Percentiles rank a stretch among this genome's conserved stretches.
phyloP scores from a whole-genome alignment of 768 basidiomycete species.

The Rhizopogon vesiculosus region DNA sequence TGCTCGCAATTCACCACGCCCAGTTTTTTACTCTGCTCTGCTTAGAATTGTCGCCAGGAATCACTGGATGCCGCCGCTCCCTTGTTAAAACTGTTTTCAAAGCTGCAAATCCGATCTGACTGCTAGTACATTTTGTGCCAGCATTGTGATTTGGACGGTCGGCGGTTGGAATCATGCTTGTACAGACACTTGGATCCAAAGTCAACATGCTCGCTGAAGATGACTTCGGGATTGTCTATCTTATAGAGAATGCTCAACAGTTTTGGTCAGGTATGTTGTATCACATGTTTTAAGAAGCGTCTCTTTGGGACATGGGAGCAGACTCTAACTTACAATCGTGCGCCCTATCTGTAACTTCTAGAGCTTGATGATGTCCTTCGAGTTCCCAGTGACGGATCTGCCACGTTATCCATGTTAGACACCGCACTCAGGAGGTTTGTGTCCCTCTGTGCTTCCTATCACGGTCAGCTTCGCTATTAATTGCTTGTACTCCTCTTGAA shows the following conservation, averaged over 20 bases:
- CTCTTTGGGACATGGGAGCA: conserved; percentile 4
- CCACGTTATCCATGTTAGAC: conserved; percentile 74
- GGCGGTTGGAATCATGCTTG: conserved; percentile 5
- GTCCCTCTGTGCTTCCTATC: conserved; percentile 78
- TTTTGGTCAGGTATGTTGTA: conserved; percentile 79
- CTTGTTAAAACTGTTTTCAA: not conserved
- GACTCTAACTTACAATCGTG: conserved; percentile 4
- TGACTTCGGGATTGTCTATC: conserved; percentile 75
- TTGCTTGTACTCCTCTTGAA: not conserved
- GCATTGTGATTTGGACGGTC: not conserved
- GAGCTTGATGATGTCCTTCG: conserved; percentile 84
- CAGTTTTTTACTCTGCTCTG: not conserved
- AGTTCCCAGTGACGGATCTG: conserved; percentile 51
- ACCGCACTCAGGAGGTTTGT: conserved; percentile 73
- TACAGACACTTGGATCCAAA: conserved; percentile 12
- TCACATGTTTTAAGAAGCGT: conserved; percentile 5
- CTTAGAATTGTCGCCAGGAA: not conserved
- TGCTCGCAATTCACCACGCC: not conserved
- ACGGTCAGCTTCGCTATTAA: conserved; percentile 49
- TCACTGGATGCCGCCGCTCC: not conserved
- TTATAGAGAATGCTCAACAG: conserved; percentile 79
- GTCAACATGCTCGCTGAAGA: conserved; percentile 40
- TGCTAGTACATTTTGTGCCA: conserved; percentile 3
- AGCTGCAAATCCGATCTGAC: not conserved
- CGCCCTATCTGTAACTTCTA: conserved; percentile 23